phyloP scores from a whole-genome alignment of 2,329 filamentous ascomycete species.

The Cercospora nicotianae region DNA sequence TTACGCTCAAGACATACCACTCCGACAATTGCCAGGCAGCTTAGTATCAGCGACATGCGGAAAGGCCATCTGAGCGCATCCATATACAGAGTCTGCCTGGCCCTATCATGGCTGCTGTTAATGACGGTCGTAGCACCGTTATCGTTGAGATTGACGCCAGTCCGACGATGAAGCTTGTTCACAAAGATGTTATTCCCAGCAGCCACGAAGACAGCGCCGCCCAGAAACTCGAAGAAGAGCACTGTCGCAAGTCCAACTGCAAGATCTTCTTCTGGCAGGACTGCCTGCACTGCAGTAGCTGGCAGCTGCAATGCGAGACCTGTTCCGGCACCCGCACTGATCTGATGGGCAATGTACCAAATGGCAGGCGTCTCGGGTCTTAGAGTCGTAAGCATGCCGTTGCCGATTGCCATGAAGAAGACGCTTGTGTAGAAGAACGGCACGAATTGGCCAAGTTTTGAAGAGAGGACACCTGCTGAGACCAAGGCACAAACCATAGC shows the following conservation, averaged over 20 bases:
- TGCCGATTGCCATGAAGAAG: not conserved
- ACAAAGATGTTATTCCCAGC: not conserved
- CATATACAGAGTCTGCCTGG: not conserved
- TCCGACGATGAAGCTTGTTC: not conserved
- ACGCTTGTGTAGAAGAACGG: constrained; percentile 5
- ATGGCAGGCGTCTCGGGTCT: not conserved
- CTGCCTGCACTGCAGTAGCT: constrained; percentile 4
- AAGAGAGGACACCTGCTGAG: constrained; percentile 37
- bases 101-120: not conserved
- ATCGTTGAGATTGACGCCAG: not conserved
- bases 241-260: constrained; percentile 1
- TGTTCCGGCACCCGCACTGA: not conserved
- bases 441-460: constrained; percentile 32
- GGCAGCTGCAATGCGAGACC: not conserved
- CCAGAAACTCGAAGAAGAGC: constrained; percentile 2
- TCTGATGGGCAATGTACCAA: not conserved
- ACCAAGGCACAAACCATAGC: constrained; percentile 45
- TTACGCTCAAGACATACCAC: not conserved
- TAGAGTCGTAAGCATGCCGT: not conserved
- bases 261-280: not conserved
- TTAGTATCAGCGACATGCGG: not conserved
- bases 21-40: not conserved
- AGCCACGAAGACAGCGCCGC: not conserved
- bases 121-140: not conserved
- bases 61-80: not conserved